Evolutionary conservation across 2,329 filamentous ascomycete genomes (phyloP).

Genomic region (Xylaria sp.): DNA sequence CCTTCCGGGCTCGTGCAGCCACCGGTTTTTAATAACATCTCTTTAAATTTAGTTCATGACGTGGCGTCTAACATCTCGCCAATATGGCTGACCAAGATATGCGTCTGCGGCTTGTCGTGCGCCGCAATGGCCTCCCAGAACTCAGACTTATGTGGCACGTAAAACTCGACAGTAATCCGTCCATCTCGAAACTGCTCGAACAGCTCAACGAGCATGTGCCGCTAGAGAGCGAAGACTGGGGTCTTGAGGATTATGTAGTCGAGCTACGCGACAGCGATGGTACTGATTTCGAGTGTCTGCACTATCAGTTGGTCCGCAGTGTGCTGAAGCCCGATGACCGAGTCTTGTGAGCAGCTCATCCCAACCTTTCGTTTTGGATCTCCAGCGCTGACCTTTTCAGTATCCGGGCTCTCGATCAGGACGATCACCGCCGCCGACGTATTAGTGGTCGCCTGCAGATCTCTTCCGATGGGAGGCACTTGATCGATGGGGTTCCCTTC

Average conservation of each 20-base stretch:
- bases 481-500: slow-evolving; percentile 87
- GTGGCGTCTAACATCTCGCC: neutral
- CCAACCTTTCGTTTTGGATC: neutral
- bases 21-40: neutral
- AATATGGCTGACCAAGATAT: slow-evolving; percentile 58
- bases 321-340: slow-evolving; percentile 86
- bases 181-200: slow-evolving; percentile 79
- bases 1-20: neutral
- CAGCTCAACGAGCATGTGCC: slow-evolving; percentile 83
- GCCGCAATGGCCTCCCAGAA: slow-evolving; percentile 77
- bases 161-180: slow-evolving; percentile 66
- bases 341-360: slow-evolving; percentile 69
- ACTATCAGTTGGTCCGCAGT: slow-evolving; percentile 77
- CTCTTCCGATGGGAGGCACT: slow-evolving; percentile 77
- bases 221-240: slow-evolving; percentile 83
- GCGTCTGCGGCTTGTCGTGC: slow-evolving; percentile 78
- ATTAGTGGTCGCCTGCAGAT: slow-evolving; percentile 86
- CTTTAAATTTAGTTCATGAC: neutral
- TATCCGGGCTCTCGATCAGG: slow-evolving; percentile 79
- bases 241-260: slow-evolving; percentile 88
- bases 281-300: slow-evolving; percentile 83
- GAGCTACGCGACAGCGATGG: slow-evolving; percentile 69
- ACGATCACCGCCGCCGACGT: slow-evolving; percentile 77
- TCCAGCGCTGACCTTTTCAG: slow-evolving; percentile 53
- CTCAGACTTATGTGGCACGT: slow-evolving; percentile 78